These are phyloP conservation scores for Pseudogymnoascus sp. DNA, from an alignment of 2,329 filamentous ascomycete genomes.

Conservation along the genomic window DNA sequence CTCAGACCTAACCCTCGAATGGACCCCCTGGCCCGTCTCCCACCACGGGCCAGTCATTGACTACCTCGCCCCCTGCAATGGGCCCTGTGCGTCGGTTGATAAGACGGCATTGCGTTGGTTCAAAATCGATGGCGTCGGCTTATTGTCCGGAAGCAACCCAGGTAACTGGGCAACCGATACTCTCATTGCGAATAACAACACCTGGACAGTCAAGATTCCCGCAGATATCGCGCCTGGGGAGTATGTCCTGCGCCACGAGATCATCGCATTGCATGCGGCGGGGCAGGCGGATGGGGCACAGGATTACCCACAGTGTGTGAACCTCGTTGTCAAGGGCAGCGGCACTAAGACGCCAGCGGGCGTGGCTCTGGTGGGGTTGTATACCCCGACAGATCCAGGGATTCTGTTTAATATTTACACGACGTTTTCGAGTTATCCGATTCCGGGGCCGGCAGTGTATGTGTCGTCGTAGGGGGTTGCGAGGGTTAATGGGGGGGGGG, in stretches of 20 bases:
- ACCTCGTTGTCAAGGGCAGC: slow-evolving; percentile 31
- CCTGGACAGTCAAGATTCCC: slow-evolving; percentile 36
- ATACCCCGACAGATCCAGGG: slow-evolving; percentile 31
- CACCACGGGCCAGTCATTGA: slow-evolving; percentile 39
- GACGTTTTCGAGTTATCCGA: slow-evolving; percentile 28
- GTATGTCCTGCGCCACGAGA: slow-evolving; percentile 36
- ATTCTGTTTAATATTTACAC: slow-evolving; percentile 35
- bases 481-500: neutral
- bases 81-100: slow-evolving; percentile 33
- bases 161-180: slow-evolving; percentile 35
- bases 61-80: slow-evolving; percentile 27
- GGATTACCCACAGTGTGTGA: slow-evolving; percentile 36
- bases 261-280: slow-evolving; percentile 37
- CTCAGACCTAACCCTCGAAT: slow-evolving; percentile 47
- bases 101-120: slow-evolving; percentile 33
- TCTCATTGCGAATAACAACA: slow-evolving; percentile 34
- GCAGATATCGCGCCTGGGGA: slow-evolving; percentile 32
- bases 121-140: slow-evolving; percentile 33
- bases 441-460: slow-evolving; percentile 34
- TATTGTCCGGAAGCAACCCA: slow-evolving; percentile 28
- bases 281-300: slow-evolving; percentile 35
- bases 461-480: neutral
- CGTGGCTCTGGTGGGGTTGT: slow-evolving; percentile 22
- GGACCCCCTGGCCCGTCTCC: slow-evolving; percentile 56
- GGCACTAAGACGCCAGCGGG: slow-evolving; percentile 17